Evolutionary conservation across 2,329 filamentous ascomycete species (phyloP).

Genomic region (Fonsecaea pugnacius): DNA sequence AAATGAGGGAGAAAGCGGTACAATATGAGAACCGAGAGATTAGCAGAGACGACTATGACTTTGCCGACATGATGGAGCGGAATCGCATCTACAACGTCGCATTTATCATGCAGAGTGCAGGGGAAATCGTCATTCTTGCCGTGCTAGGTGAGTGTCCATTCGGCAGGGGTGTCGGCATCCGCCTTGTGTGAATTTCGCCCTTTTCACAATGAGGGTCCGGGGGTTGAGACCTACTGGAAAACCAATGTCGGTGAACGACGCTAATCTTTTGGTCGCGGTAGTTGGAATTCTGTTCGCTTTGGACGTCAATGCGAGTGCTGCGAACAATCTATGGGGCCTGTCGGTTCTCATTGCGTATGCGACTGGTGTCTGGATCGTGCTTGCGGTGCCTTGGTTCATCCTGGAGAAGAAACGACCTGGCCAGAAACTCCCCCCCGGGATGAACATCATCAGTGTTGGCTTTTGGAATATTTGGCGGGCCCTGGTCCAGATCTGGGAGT

Average conservation of each 20-base stretch:
- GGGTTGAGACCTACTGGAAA: neutral
- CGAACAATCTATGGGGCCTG: conserved; percentile 69
- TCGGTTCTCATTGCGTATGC: conserved; percentile 69
- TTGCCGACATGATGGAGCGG: conserved; percentile 64
- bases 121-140: conserved; percentile 66
- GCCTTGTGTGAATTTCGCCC: neutral
- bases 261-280: neutral
- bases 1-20: conserved; percentile 56
- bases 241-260: neutral
- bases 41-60: conserved; percentile 63
- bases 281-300: conserved; percentile 68
- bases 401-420: conserved; percentile 68
- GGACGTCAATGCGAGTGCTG: conserved; percentile 61
- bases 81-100: conserved; percentile 67
- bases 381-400: conserved; percentile 70
- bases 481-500: conserved; percentile 62
- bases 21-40: conserved; percentile 59
- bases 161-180: neutral
- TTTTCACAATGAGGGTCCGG: neutral
- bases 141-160: conserved; percentile 48
- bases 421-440: conserved; percentile 53
- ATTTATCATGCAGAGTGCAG: conserved; percentile 67
- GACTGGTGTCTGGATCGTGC: conserved; percentile 65
- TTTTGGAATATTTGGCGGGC: conserved; percentile 66
- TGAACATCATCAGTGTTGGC: conserved; percentile 60